Conservation (phyloP, 1,284 basidiomycete species). For the Ganoderma sinense region DNA sequence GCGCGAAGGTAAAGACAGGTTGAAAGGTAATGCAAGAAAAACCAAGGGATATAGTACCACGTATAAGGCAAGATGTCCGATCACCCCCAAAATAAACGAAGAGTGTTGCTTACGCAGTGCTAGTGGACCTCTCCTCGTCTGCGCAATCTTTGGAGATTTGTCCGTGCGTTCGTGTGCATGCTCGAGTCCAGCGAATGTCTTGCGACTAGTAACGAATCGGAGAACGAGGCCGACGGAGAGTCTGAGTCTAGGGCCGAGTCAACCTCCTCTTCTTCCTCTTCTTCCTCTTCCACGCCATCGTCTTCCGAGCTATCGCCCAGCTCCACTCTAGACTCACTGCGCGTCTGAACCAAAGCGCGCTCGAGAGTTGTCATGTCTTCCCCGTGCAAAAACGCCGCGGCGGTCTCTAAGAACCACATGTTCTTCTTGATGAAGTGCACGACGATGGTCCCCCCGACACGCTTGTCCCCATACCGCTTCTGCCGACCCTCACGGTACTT, state of each 20-base stretch:
- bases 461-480: slow-evolving; percentile 71
- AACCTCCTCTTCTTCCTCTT: not conserved
- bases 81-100: not conserved
- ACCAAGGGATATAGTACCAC: not conserved
- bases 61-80: not conserved
- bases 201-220: too few species aligned
- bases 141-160: slow-evolving; percentile 18
- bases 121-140: slow-evolving; percentile 7
- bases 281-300: slow-evolving; percentile 5
- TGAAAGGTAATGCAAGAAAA: slow-evolving; percentile 14
- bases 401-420: slow-evolving; percentile 96
- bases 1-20: slow-evolving; percentile 6
- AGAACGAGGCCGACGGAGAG: too few species aligned
- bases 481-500: slow-evolving; percentile 71
- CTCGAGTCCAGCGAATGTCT: slow-evolving; percentile 1
- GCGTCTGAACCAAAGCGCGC: slow-evolving; percentile 23
- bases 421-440: slow-evolving; percentile 98
- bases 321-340: not conserved
- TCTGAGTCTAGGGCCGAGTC: too few species aligned
- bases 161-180: slow-evolving; percentile 13
- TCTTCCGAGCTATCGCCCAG: slow-evolving; percentile 2
- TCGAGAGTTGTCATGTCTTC: slow-evolving; percentile 61
- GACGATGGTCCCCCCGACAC: slow-evolving; percentile 91
- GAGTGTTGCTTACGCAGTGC: slow-evolving; percentile 1
- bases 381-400: slow-evolving; percentile 84